phyloP scores from a whole-genome alignment of 2,329 filamentous ascomycete genomes.

The Lasiodiplodia theobromae region DNA sequence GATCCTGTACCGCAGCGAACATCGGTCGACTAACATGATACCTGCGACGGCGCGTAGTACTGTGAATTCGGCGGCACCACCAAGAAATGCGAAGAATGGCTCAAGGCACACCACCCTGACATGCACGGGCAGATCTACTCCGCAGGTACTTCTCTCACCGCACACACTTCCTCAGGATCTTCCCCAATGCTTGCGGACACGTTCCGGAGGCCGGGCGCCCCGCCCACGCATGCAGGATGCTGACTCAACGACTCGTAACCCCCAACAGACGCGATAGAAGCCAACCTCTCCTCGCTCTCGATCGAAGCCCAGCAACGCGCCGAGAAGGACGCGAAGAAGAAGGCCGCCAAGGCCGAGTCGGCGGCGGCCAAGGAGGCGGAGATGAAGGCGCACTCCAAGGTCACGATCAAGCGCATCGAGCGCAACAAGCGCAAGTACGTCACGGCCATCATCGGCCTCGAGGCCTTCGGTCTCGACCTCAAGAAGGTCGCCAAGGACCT shows the following conservation, averaged over 20 bases:
- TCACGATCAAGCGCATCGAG: slow-evolving; percentile 96
- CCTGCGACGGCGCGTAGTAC: slow-evolving; percentile 67
- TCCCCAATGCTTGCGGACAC: not conserved
- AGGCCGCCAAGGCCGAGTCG: slow-evolving; percentile 90
- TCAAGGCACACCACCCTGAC: slow-evolving; percentile 74
- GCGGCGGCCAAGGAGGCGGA: slow-evolving; percentile 84
- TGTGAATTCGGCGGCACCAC: slow-evolving; percentile 97
- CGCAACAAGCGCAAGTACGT: slow-evolving; percentile 98
- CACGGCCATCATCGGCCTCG: slow-evolving; percentile 87
- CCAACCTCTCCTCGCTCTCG: slow-evolving; percentile 84
- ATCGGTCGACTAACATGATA: slow-evolving; percentile 2
- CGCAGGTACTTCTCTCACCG: slow-evolving; percentile 64
- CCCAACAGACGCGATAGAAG: slow-evolving; percentile 68
- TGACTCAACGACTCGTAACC: not conserved
- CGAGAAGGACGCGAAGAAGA: slow-evolving; percentile 95
- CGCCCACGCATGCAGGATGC: not conserved
- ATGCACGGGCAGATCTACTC: slow-evolving; percentile 87
- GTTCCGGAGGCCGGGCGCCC: not conserved
- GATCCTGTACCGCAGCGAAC: not conserved
- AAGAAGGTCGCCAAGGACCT: slow-evolving; percentile 98
- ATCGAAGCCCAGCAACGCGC: slow-evolving; percentile 93
- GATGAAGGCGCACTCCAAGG: slow-evolving; percentile 79
- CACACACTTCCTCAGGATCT: not conserved
- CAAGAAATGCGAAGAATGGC: slow-evolving; percentile 98
- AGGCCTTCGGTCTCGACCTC: slow-evolving; percentile 87